These are phyloP conservation scores for Nicotiana tabacum DNA, from an alignment of 257 asterid species.

Conservation along the genomic window DNA sequence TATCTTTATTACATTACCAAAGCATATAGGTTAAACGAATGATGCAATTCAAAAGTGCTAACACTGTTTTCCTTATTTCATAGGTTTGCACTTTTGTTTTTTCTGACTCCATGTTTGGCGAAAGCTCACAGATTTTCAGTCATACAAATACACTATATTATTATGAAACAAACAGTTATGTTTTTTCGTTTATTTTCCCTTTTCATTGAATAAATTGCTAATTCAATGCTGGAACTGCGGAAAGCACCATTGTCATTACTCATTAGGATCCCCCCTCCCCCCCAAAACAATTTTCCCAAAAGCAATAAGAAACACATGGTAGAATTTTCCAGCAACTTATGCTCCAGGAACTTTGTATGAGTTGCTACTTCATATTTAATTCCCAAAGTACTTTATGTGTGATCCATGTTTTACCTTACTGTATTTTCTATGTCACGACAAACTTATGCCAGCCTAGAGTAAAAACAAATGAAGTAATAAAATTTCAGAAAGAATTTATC, in stretches of 20 bases:
- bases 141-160: background rate
- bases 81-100: background rate
- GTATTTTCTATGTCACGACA: background rate
- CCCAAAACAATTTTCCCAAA: too few relatives aligned
- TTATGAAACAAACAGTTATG: background rate
- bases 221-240: background rate
- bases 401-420: background rate
- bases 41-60: background rate
- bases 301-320: background rate
- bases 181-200: background rate
- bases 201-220: background rate
- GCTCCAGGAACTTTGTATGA: background rate
- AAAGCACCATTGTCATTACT: background rate
- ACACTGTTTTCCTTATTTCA: background rate
- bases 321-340: background rate
- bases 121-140: background rate
- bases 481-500: background rate
- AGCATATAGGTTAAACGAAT: background rate
- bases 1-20: background rate
- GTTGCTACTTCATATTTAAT: background rate
- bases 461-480: background rate
- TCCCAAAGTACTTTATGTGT: background rate
- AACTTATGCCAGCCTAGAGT: background rate
- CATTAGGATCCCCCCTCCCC: background rate
- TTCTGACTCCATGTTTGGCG: background rate